phyloP scores from a whole-genome alignment of 1,139 yeast species.

The Pichia sp. region DNA sequence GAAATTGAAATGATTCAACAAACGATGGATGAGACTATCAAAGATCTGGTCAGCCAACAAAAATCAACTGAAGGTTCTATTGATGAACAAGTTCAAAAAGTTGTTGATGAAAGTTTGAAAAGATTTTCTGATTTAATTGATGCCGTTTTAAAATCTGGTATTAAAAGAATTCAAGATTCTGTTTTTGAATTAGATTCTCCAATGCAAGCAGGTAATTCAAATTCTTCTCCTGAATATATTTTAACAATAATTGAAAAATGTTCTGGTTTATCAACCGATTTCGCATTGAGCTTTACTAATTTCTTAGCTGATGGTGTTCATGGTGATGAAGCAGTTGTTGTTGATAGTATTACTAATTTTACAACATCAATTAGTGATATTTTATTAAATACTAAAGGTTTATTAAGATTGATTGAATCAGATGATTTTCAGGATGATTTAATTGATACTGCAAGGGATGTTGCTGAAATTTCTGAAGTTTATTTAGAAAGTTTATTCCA shows the following conservation, averaged over 20 bases:
- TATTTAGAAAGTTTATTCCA: conserved; percentile 60
- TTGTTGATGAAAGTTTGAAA: conserved; percentile 43
- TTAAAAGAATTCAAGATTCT: conserved; percentile 67
- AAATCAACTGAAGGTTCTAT: conserved; percentile 48
- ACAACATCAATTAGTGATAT: conserved; percentile 62
- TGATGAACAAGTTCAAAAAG: conserved; percentile 54
- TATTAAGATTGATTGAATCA: conserved; percentile 44
- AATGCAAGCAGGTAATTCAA: conserved; percentile 77
- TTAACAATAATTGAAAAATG: conserved; percentile 67
- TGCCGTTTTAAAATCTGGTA: conserved; percentile 62
- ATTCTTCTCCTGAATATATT: conserved; percentile 67
- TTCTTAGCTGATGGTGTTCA: conserved; percentile 72
- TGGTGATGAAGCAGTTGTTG: conserved; percentile 63
- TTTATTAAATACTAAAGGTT: conserved; percentile 64
- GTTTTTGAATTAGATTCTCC: conserved; percentile 70
- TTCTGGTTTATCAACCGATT: conserved; percentile 69
- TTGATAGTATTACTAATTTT: conserved; percentile 61
- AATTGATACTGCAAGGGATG: conserved; percentile 43
- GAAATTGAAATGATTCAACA: conserved; percentile 77
- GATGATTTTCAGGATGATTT: conserved; percentile 49
- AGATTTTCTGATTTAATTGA: conserved; percentile 60
- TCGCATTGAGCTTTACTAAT: conserved; percentile 72
- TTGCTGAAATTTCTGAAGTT: conserved; percentile 56
- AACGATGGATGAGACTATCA: conserved; percentile 68
- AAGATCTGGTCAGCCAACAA: conserved; percentile 52